These are phyloP conservation scores for Ziziphus jujuba DNA, from an alignment of 306 rosid species.

Conservation along the genomic window DNA sequence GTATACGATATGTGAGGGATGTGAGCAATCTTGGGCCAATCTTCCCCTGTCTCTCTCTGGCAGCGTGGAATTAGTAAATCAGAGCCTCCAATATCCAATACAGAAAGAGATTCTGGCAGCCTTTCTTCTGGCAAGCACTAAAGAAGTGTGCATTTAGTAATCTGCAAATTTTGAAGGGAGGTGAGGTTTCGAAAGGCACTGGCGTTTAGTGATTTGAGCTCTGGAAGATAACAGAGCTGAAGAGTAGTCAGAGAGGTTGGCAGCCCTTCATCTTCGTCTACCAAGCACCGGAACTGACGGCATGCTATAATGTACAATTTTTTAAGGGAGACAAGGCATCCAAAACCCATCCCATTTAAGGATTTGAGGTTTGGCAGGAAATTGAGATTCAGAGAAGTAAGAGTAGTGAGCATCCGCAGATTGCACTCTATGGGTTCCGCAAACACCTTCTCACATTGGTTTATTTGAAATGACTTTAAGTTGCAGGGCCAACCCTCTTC, in stretches of 20 bases:
- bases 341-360: too few relatives aligned
- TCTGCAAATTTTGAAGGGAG: background rate
- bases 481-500: too few relatives aligned
- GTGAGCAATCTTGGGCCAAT: background rate
- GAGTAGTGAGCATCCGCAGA: too few relatives aligned
- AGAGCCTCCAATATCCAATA: accelerated
- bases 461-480: too few relatives aligned
- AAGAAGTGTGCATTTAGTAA: accelerated
- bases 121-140: slow-evolving; percentile 20
- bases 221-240: accelerated
- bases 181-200: slow-evolving; percentile 26
- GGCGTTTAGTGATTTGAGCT: slow-evolving; percentile 6
- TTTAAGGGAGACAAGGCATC: too few relatives aligned
- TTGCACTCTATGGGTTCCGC: too few relatives aligned
- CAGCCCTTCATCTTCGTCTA: slow-evolving; percentile 6
- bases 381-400: too few relatives aligned
- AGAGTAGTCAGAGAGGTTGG: background rate
- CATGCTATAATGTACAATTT: too few relatives aligned
- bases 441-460: too few relatives aligned
- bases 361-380: too few relatives aligned
- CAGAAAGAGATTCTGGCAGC: background rate
- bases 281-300: too few relatives aligned
- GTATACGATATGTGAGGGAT: too few relatives aligned
- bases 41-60: background rate
- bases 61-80: background rate